A percentile compares a stretch with the other conserved stretches of the same genome.
phyloP scores from a whole-genome alignment of 2,329 filamentous ascomycete species.

The Aphanoascus verrucosus region DNA sequence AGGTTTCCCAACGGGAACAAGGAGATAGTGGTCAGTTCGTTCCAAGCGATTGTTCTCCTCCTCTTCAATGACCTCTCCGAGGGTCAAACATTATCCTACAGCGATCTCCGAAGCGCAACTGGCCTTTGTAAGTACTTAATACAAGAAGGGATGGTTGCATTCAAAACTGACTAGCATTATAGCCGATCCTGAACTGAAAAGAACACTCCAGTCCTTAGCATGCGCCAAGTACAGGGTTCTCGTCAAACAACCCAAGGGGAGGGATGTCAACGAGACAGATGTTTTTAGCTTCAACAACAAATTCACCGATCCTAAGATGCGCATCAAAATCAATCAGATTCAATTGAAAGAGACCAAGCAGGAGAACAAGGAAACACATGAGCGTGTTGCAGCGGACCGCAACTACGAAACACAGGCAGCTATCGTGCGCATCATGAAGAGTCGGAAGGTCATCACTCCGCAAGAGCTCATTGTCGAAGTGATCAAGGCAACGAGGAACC shows the following conservation, averaged over 20 bases:
- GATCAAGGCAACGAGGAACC: constrained; percentile 75
- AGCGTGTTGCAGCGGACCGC: constrained; percentile 75
- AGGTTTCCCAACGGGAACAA: constrained; percentile 70
- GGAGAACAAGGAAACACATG: constrained; percentile 89
- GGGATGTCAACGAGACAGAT: constrained; percentile 67
- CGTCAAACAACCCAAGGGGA: constrained; percentile 70
- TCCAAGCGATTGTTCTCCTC: constrained; percentile 81
- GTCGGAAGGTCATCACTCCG: constrained; percentile 74
- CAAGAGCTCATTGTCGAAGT: constrained; percentile 83
- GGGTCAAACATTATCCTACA: constrained; percentile 59
- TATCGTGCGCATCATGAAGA: constrained; percentile 96
- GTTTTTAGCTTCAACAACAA: constrained; percentile 69
- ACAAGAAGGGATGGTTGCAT: background rate
- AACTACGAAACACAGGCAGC: constrained; percentile 96
- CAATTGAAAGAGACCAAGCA: constrained; percentile 92
- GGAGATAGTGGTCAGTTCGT: constrained; percentile 81
- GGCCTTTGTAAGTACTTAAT: constrained; percentile 49
- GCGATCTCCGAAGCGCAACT: constrained; percentile 62
- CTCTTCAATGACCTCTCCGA: constrained; percentile 67
- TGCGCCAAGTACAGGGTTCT: constrained; percentile 82
- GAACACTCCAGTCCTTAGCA: constrained; percentile 88
- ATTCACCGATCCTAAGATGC: constrained; percentile 72
- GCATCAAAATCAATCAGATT: constrained; percentile 98
- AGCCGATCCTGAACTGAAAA: constrained; percentile 67
- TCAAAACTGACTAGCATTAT: constrained; percentile 6